Evolutionary conservation across 805 yeast species (phyloP), one percentile per base, ranked within the genome.

Genomic region (Diddensiella transvaalensis): DNA sequence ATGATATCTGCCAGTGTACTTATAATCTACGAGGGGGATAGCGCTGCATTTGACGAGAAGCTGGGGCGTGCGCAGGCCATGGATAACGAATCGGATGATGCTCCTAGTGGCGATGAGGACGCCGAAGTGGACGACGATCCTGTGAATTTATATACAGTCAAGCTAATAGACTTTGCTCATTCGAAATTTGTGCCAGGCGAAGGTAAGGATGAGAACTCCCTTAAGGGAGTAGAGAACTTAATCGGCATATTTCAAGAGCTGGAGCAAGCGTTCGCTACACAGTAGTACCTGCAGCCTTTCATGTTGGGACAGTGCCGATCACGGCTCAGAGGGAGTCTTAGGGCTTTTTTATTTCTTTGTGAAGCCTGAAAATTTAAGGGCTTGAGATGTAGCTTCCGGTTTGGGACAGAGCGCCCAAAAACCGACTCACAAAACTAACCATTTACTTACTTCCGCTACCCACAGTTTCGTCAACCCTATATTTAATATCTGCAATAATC

Each of bases 141-240:
- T 22, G n/a, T 64, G 1, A 70, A 75, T 0, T 62, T 87, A 42
- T 83, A 90, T 51, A 67, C 78, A 3, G 67, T 88, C 45, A 75
- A 80, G 33, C 59, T 90, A 42, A 88, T 93, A 4, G 99, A 93
- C 65, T 89, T 93, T 71, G 97, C 97, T 0, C 98, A 93, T 63
- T 78, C 96, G 0, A 76, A 70, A 52, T 67, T 77, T 50, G 73
- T 76, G 0, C 80, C 82, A 0, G 86, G 84, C 0, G 49, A 74
- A 49, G 88, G 89, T 0, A 77, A 77, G 17, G 97, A 89, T 64
- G 85, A 79, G 40, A 85, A 86, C 60, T 68, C 83, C 2, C 62
- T 88, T 2, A 68, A 66, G 11, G 98, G 97, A 0, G 69, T 90
- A 1, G 83, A 82, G 55, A 82, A 77, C 53, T 63, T 89, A 44